These are phyloP conservation scores for Canna indica DNA, from an alignment of 176 grass and related monocot species.

Conservation along the genomic window DNA sequence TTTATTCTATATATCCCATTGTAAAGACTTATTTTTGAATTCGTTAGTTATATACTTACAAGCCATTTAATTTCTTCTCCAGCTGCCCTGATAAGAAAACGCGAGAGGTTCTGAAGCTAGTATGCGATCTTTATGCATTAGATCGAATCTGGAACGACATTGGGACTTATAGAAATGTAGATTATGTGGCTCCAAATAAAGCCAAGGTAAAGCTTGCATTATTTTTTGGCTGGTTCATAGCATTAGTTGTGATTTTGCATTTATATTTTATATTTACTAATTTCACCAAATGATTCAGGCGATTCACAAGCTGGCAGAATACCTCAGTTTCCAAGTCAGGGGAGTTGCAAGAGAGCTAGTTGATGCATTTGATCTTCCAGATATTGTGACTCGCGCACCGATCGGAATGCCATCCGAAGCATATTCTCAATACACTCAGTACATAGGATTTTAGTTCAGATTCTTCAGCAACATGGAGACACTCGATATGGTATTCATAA, in stretches of 20 bases:
- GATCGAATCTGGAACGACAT: constrained; percentile 96
- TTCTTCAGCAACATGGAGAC: too few relatives aligned
- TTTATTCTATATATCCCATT: too few relatives aligned
- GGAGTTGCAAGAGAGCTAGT: constrained; percentile 66
- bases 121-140: constrained; percentile 89
- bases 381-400: constrained; percentile 69
- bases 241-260: constrained; percentile 6
- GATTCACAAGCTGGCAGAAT: constrained; percentile 82
- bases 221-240: not conserved
- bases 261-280: not conserved
- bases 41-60: too few relatives aligned
- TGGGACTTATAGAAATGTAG: constrained; percentile 83
- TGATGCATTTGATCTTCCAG: constrained; percentile 76
- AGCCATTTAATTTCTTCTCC: constrained; percentile 18
- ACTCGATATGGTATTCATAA: too few relatives aligned
- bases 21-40: too few relatives aligned
- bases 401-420: constrained; percentile 79
- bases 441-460: constrained; percentile 53
- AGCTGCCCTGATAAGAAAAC: constrained; percentile 80
- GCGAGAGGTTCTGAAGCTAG: constrained; percentile 54
- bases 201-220: constrained; percentile 46
- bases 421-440: constrained; percentile 75
- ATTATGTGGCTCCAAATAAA: constrained; percentile 94
- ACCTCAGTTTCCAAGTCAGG: constrained; percentile 91
- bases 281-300: constrained; percentile 36